Conservation (phyloP, 805 yeast species). For the Komagataella pastoris region DNA sequence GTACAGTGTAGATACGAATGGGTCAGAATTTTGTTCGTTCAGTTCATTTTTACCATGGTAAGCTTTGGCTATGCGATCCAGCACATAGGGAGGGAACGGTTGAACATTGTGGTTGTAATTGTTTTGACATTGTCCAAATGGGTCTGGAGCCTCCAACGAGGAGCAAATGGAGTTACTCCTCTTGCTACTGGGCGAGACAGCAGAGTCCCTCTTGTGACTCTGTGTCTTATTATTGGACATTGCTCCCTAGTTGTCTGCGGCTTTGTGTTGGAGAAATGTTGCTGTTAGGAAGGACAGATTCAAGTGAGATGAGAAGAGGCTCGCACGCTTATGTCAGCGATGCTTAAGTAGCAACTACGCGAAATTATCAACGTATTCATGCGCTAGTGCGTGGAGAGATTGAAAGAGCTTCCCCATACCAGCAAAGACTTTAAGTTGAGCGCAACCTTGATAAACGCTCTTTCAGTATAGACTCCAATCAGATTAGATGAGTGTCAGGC, state of each 20-base stretch:
- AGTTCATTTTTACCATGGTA: conserved; percentile 18
- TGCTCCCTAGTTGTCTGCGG: neutral
- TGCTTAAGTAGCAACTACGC: neutral
- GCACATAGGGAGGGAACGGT: conserved; percentile 51
- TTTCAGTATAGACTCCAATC: neutral
- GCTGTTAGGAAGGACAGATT: neutral
- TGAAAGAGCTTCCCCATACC: neutral
- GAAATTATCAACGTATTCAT: neutral
- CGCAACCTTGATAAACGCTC: neutral
- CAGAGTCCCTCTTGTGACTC: neutral
- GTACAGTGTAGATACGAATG: conserved; percentile 9
- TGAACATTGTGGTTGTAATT: conserved; percentile 11
- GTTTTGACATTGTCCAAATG: conserved; percentile 5
- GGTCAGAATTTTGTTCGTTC: conserved; percentile 7
- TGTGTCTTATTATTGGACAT: neutral
- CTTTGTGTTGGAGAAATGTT: neutral
- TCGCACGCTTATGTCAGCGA: neutral
- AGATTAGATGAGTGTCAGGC: neutral
- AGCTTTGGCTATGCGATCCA: conserved; percentile 35
- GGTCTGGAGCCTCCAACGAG: neutral
- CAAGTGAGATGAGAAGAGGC: neutral
- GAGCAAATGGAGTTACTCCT: neutral
- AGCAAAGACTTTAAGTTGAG: neutral
- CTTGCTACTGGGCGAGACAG: neutral
- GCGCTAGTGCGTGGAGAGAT: neutral